Base-by-base conservation (phyloP, 345 rosid genomes). In the Aquilaria malaccensis region DNA sequence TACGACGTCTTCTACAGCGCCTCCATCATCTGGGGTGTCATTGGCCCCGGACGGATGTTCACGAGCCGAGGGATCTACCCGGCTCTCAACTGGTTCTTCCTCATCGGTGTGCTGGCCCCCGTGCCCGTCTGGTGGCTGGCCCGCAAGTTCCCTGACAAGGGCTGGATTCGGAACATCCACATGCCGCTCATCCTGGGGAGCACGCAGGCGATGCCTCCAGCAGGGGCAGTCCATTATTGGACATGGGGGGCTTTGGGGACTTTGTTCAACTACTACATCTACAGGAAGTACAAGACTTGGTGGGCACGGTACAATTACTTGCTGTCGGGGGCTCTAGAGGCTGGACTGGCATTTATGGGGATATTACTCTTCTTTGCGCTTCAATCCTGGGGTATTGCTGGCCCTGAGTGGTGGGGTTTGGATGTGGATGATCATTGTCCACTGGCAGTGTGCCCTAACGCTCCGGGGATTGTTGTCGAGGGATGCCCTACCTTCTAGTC, bases 11-110 rank as follows among this genome's bases (percentile, higher is more conserved):
- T 88, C 77, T 91, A 88, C 82, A 79, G 74, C 59, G 96, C 96
- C 32, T 92, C 98, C 0, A 82, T 89, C 81, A 83, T 89, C 45
- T 89, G 96, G 98, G 96, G 98, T 67, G 86, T 89, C 1, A 74
- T 92, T 9, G 95, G 95, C 10, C 95, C 96, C 0, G 69, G 68
- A 58, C 74, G 90, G 56, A 85, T 92, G 92, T 89, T 92, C 58
- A 71, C 86, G 29, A 77, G 58, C 2, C 22, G 55, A 0, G 98
- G 93, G 2, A 67, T 84, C 67, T 86, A 88, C 65, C 78, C 81
- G 0, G 67, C 70, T 56, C 31, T 82, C 79, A 86, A 85, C 72
- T 91, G 88, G 87, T 84, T 86, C 83, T 91, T 91, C 82, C 75
- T 91, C 13, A 62, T 85, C n/a, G 98, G 96, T 11, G 13, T 74